These are phyloP conservation scores for Ormosia emarginata DNA, from an alignment of 306 rosid species.

Conservation along the genomic window DNA sequence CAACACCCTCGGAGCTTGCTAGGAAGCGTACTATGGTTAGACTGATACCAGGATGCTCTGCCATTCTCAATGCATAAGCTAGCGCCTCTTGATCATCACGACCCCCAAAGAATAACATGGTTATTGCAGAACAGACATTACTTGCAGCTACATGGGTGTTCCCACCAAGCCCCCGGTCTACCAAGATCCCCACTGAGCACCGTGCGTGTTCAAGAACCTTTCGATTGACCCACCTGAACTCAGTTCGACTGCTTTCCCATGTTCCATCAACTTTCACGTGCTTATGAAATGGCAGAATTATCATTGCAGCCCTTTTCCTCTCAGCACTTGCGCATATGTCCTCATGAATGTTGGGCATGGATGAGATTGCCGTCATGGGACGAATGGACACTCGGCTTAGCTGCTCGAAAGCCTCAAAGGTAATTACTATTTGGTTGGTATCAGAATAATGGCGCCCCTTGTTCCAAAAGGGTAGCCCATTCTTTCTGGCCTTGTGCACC, in stretches of 20 bases:
- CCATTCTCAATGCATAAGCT: conserved; percentile 60
- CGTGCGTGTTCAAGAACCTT: conserved; percentile 52
- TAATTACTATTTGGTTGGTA: conserved; percentile 43
- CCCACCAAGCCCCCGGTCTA: conserved; percentile 75
- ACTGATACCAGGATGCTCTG: conserved; percentile 62
- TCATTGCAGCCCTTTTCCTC: conserved; percentile 45
- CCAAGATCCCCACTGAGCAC: conserved; percentile 69
- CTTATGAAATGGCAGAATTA: conserved; percentile 65
- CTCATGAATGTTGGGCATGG: conserved; percentile 41
- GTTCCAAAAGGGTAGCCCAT: conserved; percentile 69
- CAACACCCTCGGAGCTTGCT: conserved; percentile 10
- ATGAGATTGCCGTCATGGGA: conserved; percentile 70
- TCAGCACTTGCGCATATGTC: conserved; percentile 54
- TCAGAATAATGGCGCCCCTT: conserved; percentile 19
- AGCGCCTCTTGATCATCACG: conserved; percentile 61
- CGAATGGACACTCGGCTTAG: conserved; percentile 57
- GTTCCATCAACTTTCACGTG: conserved; percentile 59
- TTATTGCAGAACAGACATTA: conserved; percentile 36
- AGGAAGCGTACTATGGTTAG: conserved; percentile 36
- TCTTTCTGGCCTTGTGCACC: conserved; percentile 59
- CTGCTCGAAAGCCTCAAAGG: conserved; percentile 54
- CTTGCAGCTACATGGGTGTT: conserved; percentile 51
- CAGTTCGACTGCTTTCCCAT: conserved; percentile 43
- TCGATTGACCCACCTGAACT: conserved; percentile 39
- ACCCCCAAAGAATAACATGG: conserved; percentile 58